Conservation (phyloP, 1,284 basidiomycete species). For the Ganoderma multipileum region DNA sequence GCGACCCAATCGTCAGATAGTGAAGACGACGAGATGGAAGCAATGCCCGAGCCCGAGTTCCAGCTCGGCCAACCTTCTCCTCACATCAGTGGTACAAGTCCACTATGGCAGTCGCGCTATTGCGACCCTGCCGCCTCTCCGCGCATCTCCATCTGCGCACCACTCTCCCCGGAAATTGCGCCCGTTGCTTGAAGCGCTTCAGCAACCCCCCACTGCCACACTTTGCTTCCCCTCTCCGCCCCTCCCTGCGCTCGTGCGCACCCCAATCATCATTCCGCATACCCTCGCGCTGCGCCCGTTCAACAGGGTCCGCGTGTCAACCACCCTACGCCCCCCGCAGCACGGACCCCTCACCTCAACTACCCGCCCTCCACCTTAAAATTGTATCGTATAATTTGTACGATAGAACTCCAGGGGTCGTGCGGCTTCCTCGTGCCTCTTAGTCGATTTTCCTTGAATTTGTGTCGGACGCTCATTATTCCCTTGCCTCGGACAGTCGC, state of each 20-base stretch:
- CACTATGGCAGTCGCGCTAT: slow-evolving; percentile 31
- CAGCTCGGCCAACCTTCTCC: slow-evolving; percentile 25
- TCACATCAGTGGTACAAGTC: slow-evolving; percentile 17
- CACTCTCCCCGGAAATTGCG: slow-evolving; percentile 27
- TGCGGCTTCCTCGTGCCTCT: slow-evolving; percentile 28
- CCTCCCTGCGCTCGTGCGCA: background rate
- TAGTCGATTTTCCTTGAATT: slow-evolving; percentile 20
- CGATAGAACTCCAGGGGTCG: slow-evolving; percentile 28
- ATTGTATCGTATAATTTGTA: slow-evolving; percentile 32
- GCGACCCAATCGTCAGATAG: slow-evolving; percentile 37
- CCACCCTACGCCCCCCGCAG: slow-evolving; percentile 7
- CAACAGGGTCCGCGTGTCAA: background rate
- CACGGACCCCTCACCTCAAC: slow-evolving; percentile 7
- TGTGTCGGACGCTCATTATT: slow-evolving; percentile 24
- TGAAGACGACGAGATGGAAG: slow-evolving; percentile 41
- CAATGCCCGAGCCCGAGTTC: slow-evolving; percentile 29
- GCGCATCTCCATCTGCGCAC: slow-evolving; percentile 28
- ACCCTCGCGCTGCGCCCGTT: background rate
- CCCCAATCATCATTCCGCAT: background rate
- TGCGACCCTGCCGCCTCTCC: slow-evolving; percentile 32
- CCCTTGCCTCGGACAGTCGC: slow-evolving; percentile 15
- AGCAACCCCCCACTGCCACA: background rate
- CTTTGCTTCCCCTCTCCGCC: background rate
- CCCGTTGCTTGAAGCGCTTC: slow-evolving; percentile 29
- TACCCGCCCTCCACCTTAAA: slow-evolving; percentile 18